Base-by-base conservation (phyloP, 225 moss, liverwort and hornwort species). In the Polytrichum commune region DNA sequence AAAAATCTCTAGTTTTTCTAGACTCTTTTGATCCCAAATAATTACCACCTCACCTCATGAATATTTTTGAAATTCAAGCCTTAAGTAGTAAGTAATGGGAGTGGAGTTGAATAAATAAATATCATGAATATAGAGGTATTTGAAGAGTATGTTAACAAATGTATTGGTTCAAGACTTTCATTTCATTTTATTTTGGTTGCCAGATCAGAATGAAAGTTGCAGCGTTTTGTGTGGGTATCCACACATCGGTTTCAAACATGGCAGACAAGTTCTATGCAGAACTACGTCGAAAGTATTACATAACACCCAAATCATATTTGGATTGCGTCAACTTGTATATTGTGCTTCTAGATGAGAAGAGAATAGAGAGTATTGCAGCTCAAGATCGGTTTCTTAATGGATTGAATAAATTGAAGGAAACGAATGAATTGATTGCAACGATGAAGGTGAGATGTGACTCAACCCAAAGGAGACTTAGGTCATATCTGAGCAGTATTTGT, bases 321-420 rank as follows among this genome's bases (percentile, higher is more conserved):
- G 96, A 96, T 76, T 96, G 96, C 63, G 86, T 96, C 2, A 92
- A 96, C 60, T 69, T 96, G 5, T 96, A 93, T 20, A 93, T 89
- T 4, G 70, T 84, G 7, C 76, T 96, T 6, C 54, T 96, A 5
- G 76, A n/a, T 69, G 96, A 96, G 66, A 96, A 96, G 76, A 77
- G 92, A 16, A 69, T 73, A 38, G 93, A 96, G 68, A 96, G 92
- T 69, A 76, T 87, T 71, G 79, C 68, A 29, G 90, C 93, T 55
- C 87, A 96, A 82, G 93, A 93, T 60, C 85, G 96, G 7, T 92
- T 96, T n/a, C 6, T 93, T 8, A 96, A 96, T 78, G 96, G 96
- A 35, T 83, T 96, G 23, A 83, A 86, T 38, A 96, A 96, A 61
- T 80, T 96, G 13, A 93, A 92, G 82, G 93, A 93, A 82, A 96